Conservation (phyloP, 176 grass and related monocot species). For the Aegilops speltoides region DNA sequence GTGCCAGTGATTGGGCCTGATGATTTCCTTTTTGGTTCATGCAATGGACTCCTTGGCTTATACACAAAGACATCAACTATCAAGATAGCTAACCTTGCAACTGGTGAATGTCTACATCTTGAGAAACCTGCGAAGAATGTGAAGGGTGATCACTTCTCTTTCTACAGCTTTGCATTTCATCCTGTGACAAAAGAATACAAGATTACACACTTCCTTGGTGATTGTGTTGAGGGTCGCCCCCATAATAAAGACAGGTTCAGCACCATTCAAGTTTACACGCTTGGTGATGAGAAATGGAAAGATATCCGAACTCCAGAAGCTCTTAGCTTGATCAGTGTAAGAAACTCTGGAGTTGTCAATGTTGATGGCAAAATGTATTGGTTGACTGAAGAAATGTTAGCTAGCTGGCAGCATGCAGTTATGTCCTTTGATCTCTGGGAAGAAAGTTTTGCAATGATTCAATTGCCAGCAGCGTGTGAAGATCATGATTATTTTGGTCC, state of each 20-base stretch:
- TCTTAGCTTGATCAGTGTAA: slow-evolving; percentile 12
- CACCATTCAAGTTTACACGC: slow-evolving; percentile 34
- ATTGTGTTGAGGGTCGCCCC: background rate
- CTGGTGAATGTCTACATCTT: slow-evolving; percentile 14
- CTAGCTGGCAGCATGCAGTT: slow-evolving; percentile 3
- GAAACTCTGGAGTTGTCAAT: background rate
- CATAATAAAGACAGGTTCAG: background rate
- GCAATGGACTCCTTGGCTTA: slow-evolving; percentile 17
- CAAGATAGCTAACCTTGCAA: background rate
- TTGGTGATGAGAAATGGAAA: slow-evolving; percentile 30
- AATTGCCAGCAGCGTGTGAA: background rate
- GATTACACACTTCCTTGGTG: slow-evolving; percentile 22
- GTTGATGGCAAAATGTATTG: slow-evolving; percentile 30
- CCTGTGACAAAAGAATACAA: slow-evolving; percentile 27
- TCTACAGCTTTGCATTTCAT: slow-evolving; percentile 23
- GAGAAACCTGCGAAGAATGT: slow-evolving; percentile 4
- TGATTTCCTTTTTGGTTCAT: slow-evolving; percentile 7
- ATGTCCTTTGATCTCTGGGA: slow-evolving; percentile 31
- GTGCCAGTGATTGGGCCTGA: slow-evolving; percentile 9
- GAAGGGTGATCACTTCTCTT: slow-evolving; percentile 6
- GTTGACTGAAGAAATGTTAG: background rate
- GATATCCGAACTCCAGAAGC: background rate
- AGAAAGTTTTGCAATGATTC: slow-evolving; percentile 18
- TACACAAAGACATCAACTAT: slow-evolving; percentile 7
- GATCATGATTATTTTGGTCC: background rate